These are phyloP conservation scores for Pichia sp. DNA, from an alignment of 1,139 yeast species.

Conservation along the genomic window DNA sequence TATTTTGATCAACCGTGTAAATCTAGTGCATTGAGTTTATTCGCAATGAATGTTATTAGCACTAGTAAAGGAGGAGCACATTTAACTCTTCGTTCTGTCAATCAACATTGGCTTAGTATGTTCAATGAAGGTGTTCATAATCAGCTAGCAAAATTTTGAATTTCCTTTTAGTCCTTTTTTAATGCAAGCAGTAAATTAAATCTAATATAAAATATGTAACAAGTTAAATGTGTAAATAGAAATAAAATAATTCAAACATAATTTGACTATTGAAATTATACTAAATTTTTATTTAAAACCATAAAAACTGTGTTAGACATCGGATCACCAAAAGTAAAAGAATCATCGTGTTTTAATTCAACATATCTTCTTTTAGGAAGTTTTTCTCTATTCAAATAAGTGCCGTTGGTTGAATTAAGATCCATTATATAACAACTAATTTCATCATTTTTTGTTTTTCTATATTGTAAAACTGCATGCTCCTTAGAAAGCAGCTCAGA, in stretches of 20 bases:
- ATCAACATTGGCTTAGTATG: slow-evolving; percentile 9
- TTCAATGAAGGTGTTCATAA: slow-evolving; percentile 6
- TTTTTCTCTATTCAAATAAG: slow-evolving; percentile 37
- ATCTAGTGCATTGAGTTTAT: slow-evolving; percentile 13
- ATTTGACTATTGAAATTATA: no score
- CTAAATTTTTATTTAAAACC: background rate
- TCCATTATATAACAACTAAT: slow-evolving; percentile 40
- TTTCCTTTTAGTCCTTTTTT: background rate
- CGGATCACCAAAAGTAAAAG: slow-evolving; percentile 37
- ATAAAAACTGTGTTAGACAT: slow-evolving; percentile 1
- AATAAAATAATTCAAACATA: no score
- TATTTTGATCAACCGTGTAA: slow-evolving; percentile 16
- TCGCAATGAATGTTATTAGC: slow-evolving; percentile 14
- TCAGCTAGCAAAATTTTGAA: slow-evolving; percentile 2
- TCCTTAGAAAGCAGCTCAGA: slow-evolving; percentile 44
- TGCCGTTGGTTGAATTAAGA: slow-evolving; percentile 49
- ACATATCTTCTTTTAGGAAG: slow-evolving; percentile 43
- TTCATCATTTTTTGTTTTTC: slow-evolving; percentile 14
- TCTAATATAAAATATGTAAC: no score
- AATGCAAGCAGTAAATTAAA: background rate
- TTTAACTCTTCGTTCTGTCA: slow-evolving; percentile 9
- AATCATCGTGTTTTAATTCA: slow-evolving; percentile 43
- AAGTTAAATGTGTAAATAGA: no score
- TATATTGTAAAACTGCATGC: slow-evolving; percentile 53
- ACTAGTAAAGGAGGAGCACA: slow-evolving; percentile 11